Conservation (phyloP, 805 yeast genomes). For the Yarrowia sp. region DNA sequence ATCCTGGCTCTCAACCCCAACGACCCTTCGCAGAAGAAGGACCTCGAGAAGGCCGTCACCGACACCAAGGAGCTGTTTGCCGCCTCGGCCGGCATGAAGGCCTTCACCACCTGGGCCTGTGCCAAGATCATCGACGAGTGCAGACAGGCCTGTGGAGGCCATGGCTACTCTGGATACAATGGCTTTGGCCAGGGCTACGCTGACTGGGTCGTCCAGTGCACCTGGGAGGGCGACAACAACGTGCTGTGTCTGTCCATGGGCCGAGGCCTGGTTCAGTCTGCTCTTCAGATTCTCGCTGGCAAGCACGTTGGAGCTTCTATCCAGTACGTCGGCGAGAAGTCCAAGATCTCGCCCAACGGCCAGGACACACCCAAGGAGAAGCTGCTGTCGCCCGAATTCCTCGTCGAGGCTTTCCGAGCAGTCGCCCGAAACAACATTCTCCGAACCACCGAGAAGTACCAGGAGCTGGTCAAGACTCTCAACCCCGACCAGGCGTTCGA, state of each 20-base stretch:
- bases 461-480: conserved; percentile 33
- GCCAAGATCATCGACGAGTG: conserved; percentile 79
- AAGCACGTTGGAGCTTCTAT: conserved; percentile 48
- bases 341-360: conserved; percentile 23
- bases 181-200: conserved; percentile 84
- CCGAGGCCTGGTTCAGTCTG: conserved; percentile 62
- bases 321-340: conserved; percentile 39
- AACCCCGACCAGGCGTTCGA: conserved; percentile 41
- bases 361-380: conserved; percentile 27
- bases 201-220: conserved; percentile 95
- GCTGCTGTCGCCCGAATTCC: conserved; percentile 34
- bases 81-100: conserved; percentile 81
- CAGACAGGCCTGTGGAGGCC: conserved; percentile 94
- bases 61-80: conserved; percentile 76
- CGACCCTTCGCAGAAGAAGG: conserved; percentile 46
- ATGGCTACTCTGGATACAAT: conserved; percentile 86
- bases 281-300: conserved; percentile 44
- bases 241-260: conserved; percentile 81
- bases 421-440: conserved; percentile 39
- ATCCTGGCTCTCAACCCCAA: conserved; percentile 48
- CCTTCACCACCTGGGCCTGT: conserved; percentile 84
- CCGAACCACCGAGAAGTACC: conserved; percentile 38
- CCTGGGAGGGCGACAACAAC: conserved; percentile 98
- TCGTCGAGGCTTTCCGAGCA: conserved; percentile 41
- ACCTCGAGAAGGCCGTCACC: conserved; percentile 49